Evolutionary conservation across 2,329 filamentous ascomycete species (phyloP).

Genomic region (Fusarium algeriense): DNA sequence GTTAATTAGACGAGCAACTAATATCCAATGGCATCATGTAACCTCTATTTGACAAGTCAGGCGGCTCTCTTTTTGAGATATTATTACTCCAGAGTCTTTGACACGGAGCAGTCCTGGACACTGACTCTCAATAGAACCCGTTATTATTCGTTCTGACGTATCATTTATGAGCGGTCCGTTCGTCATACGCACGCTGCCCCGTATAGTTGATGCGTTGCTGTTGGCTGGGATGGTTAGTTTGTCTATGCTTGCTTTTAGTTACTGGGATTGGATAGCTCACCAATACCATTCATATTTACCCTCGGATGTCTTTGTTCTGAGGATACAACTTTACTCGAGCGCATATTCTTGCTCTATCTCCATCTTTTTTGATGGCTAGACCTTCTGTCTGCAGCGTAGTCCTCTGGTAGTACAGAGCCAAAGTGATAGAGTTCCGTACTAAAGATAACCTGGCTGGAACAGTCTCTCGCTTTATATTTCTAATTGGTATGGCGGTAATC

Average conservation of each 20-base stretch:
- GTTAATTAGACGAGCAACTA: not conserved
- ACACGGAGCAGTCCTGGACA: not conserved
- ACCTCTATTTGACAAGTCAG: not conserved
- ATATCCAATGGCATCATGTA: not conserved
- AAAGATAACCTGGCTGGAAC: not conserved
- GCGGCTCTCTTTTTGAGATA: not conserved
- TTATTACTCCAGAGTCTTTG: not conserved
- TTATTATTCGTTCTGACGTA: not conserved
- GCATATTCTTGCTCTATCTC: not conserved
- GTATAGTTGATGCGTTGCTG: not conserved
- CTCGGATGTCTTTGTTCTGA: conserved; percentile 15
- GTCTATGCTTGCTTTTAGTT: conserved; percentile 9
- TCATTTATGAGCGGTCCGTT: conserved; percentile 19
- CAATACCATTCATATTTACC: not conserved
- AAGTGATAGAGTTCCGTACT: conserved; percentile 5
- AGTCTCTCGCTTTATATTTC: conserved; percentile 2
- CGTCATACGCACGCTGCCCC: conserved; percentile 7
- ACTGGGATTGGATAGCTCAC: not conserved
- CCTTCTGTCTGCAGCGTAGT: not conserved
- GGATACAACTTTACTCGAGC: not conserved
- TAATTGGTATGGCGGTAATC: conserved; percentile 10
- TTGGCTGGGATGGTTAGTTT: conserved; percentile 11
- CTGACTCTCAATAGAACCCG: not conserved
- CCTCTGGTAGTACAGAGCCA: conserved; percentile 1
- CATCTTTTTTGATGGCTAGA: not conserved